Percentiles rank a stretch among this genome's conserved stretches.
These are phyloP conservation scores for Aspergillus haitiensis DNA, from an alignment of 495 filamentous ascomycete genomes.

Conservation along the genomic window DNA sequence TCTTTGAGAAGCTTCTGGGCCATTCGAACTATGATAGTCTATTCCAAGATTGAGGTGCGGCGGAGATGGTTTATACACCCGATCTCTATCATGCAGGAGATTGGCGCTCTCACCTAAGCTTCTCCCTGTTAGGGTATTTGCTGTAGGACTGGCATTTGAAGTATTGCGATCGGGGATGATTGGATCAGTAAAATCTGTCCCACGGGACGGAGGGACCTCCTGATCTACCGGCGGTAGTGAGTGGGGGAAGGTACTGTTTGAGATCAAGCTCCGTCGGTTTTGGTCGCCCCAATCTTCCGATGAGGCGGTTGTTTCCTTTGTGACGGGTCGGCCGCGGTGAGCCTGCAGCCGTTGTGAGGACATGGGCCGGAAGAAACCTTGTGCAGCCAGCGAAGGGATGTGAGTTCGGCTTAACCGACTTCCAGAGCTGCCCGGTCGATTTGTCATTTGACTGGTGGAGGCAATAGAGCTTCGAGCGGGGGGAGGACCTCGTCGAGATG, in stretches of 20 bases:
- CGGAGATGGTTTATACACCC: constrained; percentile 50
- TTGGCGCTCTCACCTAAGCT: constrained; percentile 74
- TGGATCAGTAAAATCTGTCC: constrained; percentile 74
- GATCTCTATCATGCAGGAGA: constrained; percentile 60
- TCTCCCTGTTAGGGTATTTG: constrained; percentile 56
- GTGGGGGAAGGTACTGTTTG: constrained; percentile 43
- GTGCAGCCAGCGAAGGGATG: constrained; percentile 82
- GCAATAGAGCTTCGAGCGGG: constrained; percentile 39
- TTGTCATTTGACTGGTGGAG: constrained; percentile 40
- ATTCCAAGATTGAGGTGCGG: constrained; percentile 59
- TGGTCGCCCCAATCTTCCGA: constrained; percentile 48
- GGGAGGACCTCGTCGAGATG: constrained; percentile 51
- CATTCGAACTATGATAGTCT: constrained; percentile 50
- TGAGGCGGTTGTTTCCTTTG: constrained; percentile 41
- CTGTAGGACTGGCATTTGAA: constrained; percentile 71
- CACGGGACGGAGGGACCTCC: constrained; percentile 69
- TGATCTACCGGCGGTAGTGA: constrained; percentile 49
- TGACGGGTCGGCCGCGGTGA: constrained; percentile 65
- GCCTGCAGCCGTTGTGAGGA: constrained; percentile 93
- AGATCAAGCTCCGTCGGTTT: constrained; percentile 52
- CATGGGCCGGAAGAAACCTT: constrained; percentile 95
- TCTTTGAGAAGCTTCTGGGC: constrained; percentile 56
- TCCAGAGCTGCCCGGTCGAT: constrained; percentile 61
- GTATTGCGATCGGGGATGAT: constrained; percentile 64
- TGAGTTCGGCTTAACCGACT: constrained; percentile 82